Evolutionary conservation across 208 protist genomes (phyloP), one percentile per base, ranked within the genome.

Genomic region (Leishmania martiniquensis): DNA sequence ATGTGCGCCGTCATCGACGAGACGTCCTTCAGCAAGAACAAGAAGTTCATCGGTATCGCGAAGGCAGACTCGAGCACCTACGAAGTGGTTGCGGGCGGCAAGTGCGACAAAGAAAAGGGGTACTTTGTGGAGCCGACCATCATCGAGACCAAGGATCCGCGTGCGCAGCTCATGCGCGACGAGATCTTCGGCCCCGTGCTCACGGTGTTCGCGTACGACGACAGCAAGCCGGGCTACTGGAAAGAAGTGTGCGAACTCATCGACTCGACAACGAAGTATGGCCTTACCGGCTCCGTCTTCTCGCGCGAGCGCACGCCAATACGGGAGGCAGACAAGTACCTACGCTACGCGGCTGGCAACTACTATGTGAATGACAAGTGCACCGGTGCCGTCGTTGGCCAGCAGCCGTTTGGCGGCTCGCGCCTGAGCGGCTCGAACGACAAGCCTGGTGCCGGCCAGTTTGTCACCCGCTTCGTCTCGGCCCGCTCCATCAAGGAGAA

Each of bases 311-410:
- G 96, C 32, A 72, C 84, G 54, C 79, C 89, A 4, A 90, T 98
- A 72, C 76, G 51, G 25, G 84, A 95, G 68, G 93, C 91, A 9
- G 78, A 88, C 81, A 69, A 82, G 45, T 72, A 89, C 60, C 85
- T 98, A 22, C 88, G 92, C 69, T 92, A 98, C 83, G 88, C 96
- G 39, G 85, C 91, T 25, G 99, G 99, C 62, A 99, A 99, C 91
- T 98, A 98, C 81, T 99, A 99, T 88, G 95, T 99, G 75, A 99
- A 99, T 87, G 98, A 99, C 87, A 99, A 99, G 87, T 94, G 92
- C 83, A 99, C 98, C n/a, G 98, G 98, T 49, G 96, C 98, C 20
- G 97, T 99, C 47, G 99, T 99, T 47, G 99, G 98, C 55, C 99
- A 99, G 89, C 99, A 99, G 93, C 98, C 99, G 52, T 99, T 99